These are phyloP conservation scores for Nidula niveotomentosa DNA, from an alignment of 1,284 basidiomycete genomes.

Conservation along the genomic window DNA sequence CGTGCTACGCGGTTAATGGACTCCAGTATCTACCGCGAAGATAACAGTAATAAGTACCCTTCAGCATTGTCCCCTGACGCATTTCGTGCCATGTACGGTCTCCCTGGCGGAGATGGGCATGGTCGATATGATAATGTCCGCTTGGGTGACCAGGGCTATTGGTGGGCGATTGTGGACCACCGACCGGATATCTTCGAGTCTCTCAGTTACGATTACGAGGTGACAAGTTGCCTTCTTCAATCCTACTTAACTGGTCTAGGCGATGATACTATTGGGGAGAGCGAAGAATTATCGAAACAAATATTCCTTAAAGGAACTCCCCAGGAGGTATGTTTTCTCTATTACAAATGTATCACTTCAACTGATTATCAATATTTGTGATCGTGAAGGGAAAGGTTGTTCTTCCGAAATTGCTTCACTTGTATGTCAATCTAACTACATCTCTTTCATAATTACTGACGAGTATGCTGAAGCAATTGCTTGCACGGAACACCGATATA, in stretches of 20 bases:
- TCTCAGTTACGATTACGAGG: slow-evolving; percentile 44
- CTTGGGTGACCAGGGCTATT: slow-evolving; percentile 50
- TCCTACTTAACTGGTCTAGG: slow-evolving; percentile 43
- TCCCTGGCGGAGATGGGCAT: slow-evolving; percentile 26
- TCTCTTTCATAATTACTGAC: background rate
- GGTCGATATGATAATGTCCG: slow-evolving; percentile 41
- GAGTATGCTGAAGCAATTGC: slow-evolving; percentile 35
- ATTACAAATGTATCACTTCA: background rate
- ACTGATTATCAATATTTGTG: background rate
- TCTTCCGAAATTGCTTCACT: slow-evolving; percentile 46
- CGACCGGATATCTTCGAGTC: slow-evolving; percentile 38
- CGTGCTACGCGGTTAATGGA: slow-evolving; percentile 44
- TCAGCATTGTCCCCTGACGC: slow-evolving; percentile 37
- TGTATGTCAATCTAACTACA: slow-evolving; percentile 27
- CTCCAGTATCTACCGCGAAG: slow-evolving; percentile 37
- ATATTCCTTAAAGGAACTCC: slow-evolving; percentile 34
- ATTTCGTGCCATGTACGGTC: slow-evolving; percentile 44
- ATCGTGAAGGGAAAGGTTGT: slow-evolving; percentile 28
- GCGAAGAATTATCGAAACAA: slow-evolving; percentile 32
- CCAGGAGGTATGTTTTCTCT: slow-evolving; percentile 22
- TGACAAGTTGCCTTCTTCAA: slow-evolving; percentile 45
- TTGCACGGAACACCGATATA: slow-evolving; percentile 38
- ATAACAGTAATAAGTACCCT: slow-evolving; percentile 18
- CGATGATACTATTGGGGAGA: slow-evolving; percentile 29
- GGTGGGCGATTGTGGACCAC: slow-evolving; percentile 49